Conservation (phyloP, 2,329 filamentous ascomycete species). For the Trichoderma sp. region DNA sequence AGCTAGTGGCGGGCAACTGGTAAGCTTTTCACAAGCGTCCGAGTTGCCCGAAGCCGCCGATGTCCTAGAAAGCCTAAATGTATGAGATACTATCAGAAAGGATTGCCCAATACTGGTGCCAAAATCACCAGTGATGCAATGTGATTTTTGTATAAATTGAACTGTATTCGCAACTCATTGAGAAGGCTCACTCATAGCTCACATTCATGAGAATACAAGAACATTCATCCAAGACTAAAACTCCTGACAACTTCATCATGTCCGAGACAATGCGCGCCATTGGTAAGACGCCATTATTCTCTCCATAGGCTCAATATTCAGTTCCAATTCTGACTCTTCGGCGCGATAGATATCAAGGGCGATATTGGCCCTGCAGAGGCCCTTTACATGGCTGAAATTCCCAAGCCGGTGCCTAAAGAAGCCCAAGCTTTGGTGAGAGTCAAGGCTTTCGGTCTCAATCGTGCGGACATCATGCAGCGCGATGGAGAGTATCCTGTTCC, state of each 20-base stretch:
- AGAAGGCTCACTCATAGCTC: not conserved
- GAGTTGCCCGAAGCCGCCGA: not conserved
- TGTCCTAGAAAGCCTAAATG: not conserved
- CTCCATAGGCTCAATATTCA: not conserved
- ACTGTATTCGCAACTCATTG: not conserved
- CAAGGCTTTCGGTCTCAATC: not conserved
- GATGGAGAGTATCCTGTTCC: slow-evolving; percentile 1
- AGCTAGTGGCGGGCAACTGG: not conserved
- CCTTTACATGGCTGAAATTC: not conserved
- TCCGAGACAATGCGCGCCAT: not conserved
- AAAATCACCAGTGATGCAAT: not conserved
- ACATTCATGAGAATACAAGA: not conserved
- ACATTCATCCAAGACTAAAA: not conserved
- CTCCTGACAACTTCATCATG: not conserved
- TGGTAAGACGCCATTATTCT: not conserved
- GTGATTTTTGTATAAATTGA: not conserved
- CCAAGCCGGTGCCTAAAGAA: not conserved
- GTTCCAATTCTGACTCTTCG: not conserved
- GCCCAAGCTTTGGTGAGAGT: not conserved
- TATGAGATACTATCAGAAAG: not conserved
- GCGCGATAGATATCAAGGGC: not conserved
- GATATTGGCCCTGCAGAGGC: not conserved
- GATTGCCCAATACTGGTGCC: not conserved
- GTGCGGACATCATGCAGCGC: not conserved
- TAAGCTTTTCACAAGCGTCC: not conserved